Percentiles rank a stretch among this genome's conserved stretches.
Conservation (phyloP, 108 stramenopile genomes). For the Aurantiochytrium sp. region DNA sequence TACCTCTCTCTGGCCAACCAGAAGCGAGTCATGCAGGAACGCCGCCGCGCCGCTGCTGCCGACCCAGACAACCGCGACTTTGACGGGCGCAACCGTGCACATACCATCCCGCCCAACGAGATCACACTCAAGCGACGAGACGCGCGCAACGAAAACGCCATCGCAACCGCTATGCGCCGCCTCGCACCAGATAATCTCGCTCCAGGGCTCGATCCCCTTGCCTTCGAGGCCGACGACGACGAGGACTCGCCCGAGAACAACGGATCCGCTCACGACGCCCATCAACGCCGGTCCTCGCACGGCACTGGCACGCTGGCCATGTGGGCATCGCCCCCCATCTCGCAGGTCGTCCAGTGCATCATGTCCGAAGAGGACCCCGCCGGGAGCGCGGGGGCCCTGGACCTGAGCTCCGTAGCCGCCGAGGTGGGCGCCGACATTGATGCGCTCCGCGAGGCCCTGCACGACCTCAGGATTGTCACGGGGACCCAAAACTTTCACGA, state of each 20-base stretch:
- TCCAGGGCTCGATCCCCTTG: not conserved
- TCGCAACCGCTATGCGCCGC: not conserved
- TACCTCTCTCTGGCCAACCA: not conserved
- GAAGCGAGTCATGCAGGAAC: not conserved
- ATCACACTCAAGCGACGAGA: not conserved
- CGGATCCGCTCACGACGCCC: too few species aligned
- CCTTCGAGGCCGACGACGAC: not conserved
- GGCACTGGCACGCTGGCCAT: not conserved
- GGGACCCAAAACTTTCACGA: constrained; percentile 11
- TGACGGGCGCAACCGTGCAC: not conserved
- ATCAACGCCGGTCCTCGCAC: too few species aligned
- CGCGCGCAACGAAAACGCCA: not conserved
- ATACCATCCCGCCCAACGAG: not conserved
- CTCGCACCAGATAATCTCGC: not conserved
- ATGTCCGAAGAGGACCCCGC: not conserved
- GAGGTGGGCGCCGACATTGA: not conserved
- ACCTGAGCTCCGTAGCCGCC: not conserved
- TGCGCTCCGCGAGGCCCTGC: not conserved
- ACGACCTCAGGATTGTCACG: not conserved
- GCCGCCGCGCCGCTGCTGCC: not conserved
- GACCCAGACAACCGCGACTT: constrained; percentile 15
- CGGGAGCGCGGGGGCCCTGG: not conserved
- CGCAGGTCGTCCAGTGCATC: not conserved
- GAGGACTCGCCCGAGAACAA: not conserved
- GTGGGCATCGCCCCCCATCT: not conserved